Evolutionary conservation across 352 stramenopile genomes (phyloP).

Genomic region (Globisporangium middletonii): DNA sequence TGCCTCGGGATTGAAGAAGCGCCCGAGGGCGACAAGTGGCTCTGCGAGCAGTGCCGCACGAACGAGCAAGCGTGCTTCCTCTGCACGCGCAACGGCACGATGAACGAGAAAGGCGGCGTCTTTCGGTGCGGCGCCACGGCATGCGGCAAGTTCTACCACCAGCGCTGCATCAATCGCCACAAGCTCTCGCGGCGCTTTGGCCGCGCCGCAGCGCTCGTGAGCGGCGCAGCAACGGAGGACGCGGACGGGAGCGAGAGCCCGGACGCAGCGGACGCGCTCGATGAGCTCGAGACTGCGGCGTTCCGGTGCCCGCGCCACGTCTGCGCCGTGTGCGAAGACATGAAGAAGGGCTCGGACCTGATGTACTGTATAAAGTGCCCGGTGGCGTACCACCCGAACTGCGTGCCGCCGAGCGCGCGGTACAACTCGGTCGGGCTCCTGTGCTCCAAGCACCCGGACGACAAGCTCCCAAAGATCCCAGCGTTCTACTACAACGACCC

Average conservation of each 20-base stretch:
- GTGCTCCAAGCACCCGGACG: constrained; percentile 84
- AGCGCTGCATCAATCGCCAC: constrained; percentile 61
- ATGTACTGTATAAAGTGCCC: constrained; percentile 92
- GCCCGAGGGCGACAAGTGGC: constrained; percentile 75
- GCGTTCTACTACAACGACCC: constrained; percentile 59
- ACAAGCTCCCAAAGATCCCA: constrained; percentile 75
- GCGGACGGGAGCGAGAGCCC: neutral
- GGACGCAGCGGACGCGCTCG: constrained; percentile 40
- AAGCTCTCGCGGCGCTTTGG: constrained; percentile 54
- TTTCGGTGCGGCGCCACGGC: constrained; percentile 55
- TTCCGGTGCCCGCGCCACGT: constrained; percentile 88
- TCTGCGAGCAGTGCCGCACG: constrained; percentile 88
- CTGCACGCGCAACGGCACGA: constrained; percentile 85
- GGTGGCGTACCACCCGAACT: constrained; percentile 89
- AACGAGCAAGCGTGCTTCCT: constrained; percentile 86
- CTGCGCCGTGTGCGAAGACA: constrained; percentile 75
- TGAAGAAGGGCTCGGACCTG: constrained; percentile 66
- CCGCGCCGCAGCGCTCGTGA: neutral
- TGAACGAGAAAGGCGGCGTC: constrained; percentile 81
- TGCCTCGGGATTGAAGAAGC: constrained; percentile 80
- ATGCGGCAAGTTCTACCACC: constrained; percentile 86
- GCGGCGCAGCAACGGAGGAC: neutral
- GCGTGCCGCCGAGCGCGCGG: constrained; percentile 84
- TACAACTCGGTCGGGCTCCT: constrained; percentile 92
- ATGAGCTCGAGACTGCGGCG: constrained; percentile 51